Conservation (phyloP, 768 basidiomycete genomes). For the Auriscalpium orientale region DNA sequence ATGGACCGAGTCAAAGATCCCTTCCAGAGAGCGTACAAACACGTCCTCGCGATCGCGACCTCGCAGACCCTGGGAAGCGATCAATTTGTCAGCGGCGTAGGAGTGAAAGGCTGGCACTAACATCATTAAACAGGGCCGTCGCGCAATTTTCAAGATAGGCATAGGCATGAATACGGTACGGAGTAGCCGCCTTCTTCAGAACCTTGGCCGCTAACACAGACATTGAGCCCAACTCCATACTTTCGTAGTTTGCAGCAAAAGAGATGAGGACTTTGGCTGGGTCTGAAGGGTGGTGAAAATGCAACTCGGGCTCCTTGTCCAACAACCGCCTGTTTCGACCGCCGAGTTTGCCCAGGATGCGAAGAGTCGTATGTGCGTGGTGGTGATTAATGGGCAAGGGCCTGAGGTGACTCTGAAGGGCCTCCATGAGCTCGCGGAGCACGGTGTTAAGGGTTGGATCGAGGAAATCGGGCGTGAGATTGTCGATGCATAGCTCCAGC, state of each 20-base stretch:
- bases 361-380: conserved; percentile 89
- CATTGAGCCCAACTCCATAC: conserved; percentile 60
- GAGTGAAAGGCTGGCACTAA: conserved; percentile 23
- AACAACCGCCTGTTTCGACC: conserved; percentile 87
- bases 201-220: conserved; percentile 57
- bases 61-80: conserved; percentile 47
- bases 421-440: conserved; percentile 89
- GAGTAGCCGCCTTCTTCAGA: conserved; percentile 41
- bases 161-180: conserved; percentile 54
- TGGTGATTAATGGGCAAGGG: conserved; percentile 85
- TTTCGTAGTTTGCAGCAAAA: conserved; percentile 60
- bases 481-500: conserved; percentile 98
- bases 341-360: conserved; percentile 93
- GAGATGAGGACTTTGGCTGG: conserved; percentile 65
- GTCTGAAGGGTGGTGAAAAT: conserved; percentile 63
- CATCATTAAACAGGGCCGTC: conserved; percentile 70
- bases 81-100: not conserved
- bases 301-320: conserved; percentile 69
- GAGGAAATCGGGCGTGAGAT: conserved; percentile 94
- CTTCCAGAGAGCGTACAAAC: conserved; percentile 64
- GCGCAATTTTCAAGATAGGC: conserved; percentile 64
- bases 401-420: conserved; percentile 83
- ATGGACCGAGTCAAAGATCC: conserved; percentile 70
- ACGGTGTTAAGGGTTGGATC: conserved; percentile 94
- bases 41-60: conserved; percentile 69